Evolutionary conservation across 306 rosid species (phyloP), one percentile per base, ranked within the genome.

Genomic region (Lupinus albus): DNA sequence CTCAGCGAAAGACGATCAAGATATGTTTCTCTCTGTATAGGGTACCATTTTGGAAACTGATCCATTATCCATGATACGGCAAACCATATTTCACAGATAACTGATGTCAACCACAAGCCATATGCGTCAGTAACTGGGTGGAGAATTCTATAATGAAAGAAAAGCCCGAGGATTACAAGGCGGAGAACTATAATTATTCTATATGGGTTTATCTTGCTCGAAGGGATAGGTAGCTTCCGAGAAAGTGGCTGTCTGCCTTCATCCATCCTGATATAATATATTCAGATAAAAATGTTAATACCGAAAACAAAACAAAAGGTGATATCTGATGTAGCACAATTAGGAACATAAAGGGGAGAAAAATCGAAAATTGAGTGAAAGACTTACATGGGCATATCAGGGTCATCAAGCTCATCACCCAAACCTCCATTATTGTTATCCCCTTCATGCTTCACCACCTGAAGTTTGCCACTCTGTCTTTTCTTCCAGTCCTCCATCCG

Each of bases 61-160:
- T 93, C 99, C 72, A 93, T 84, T 76, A 93, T 85, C 99, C 99
- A 93, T 18, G 99, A 93, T 20, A 76, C 91, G 66, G 78, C 99
- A 87, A 93, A 93, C 99, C 99, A 93, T 76, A 93, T 93, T 73
- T 93, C 99, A 62, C 99, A 93, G 30, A 93, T 90, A 63, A 93
- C 97, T 12, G 99, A 93, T 8, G 96, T 93, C 90, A 93, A 70
- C 99, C 99, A 93, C 85, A 93, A 75, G 44, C 85, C 92, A 85
- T 88, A 93, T 56, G 99, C 99, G 81, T 90, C 90, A 8, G 84
- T 82, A 52, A 93, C 99, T 12, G 99, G 99, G 70, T 93, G 94
- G 63, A 85, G 96, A 85, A 93, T 77, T 86, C 99, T 79, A 77
- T 93, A 93, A 73, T 93, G 97, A 49, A 93, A 85, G 72, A 93